Conservation (phyloP, 108 stramenopile species). For the Cyclotella cryptica region DNA sequence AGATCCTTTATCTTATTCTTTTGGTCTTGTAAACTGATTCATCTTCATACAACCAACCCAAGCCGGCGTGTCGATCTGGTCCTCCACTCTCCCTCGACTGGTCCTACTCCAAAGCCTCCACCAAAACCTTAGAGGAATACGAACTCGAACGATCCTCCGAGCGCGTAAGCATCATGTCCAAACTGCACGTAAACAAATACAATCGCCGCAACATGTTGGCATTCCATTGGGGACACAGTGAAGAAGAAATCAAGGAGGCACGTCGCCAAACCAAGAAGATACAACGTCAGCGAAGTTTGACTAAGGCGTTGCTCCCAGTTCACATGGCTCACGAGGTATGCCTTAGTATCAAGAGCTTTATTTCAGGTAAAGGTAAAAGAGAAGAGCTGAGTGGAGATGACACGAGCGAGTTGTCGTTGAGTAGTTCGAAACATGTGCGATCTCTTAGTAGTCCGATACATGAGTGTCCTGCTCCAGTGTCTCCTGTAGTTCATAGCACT, state of each 20-base stretch:
- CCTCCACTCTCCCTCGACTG: conserved; percentile 34
- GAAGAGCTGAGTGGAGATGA: conserved; percentile 22
- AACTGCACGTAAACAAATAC: conserved; percentile 40
- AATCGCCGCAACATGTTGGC: conserved; percentile 39
- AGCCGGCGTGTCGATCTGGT: conserved; percentile 7
- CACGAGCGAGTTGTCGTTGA: conserved; percentile 11
- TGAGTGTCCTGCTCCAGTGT: neutral
- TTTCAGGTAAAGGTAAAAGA: conserved; percentile 21
- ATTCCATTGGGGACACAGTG: conserved; percentile 42
- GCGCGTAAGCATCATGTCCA: conserved; percentile 3
- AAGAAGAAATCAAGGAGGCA: conserved; percentile 47
- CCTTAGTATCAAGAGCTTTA: conserved; percentile 32
- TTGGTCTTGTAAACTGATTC: neutral
- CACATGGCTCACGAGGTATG: conserved; percentile 29
- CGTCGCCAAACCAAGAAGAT: conserved; percentile 28
- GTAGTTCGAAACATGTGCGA: conserved; percentile 6
- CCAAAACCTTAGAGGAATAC: conserved; percentile 34
- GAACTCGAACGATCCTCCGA: conserved; percentile 30
- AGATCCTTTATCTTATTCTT: neutral
- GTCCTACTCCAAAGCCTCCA: conserved; percentile 44
- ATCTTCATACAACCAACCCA: neutral
- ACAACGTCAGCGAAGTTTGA: conserved; percentile 42
- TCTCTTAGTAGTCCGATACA: conserved; percentile 7
- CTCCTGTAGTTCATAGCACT: neutral
- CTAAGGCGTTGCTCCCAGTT: conserved; percentile 21